Evolutionary conservation across 2,329 filamentous ascomycete species (phyloP), one percentile per base, ranked within the genome.

Genomic region (Xylariaceae sp.): DNA sequence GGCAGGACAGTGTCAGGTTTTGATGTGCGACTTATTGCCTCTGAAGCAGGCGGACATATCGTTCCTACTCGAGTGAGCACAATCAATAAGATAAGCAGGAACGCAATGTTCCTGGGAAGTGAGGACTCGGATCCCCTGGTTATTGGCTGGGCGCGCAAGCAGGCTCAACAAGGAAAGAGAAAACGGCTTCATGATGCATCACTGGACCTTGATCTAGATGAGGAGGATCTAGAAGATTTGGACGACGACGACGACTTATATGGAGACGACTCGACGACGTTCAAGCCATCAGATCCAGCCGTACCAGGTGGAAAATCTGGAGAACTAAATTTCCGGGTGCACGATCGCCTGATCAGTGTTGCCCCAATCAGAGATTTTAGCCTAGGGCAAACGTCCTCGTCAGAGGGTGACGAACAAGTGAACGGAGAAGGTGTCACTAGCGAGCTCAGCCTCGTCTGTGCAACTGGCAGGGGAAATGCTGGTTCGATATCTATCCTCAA

Each of bases 1-100:
- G 93, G 94, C 13, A 80, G 93, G 41, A 94, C 87, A 2, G 89
- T 98, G 2, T 95, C 90, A 19, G 89, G 89, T 2, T 73, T 98
- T 46, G 80, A 76, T n/a, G 67, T 98, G 39, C 81, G 79, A 48
- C 65, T 78, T 30, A 71, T 96, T 4, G 59, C 77, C 4, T 55
- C 67, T 30, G 79, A 87, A 40, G 72, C 76, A 18, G 85, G 86
- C 9, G 84, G 85, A 7, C 61, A 66, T 22, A 47, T 87, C 9
- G 59, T 94, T 43, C 74, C 75, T 37, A 74, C 76, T 32, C 68
- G 75, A 17, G 77, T 83, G 19, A 84, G 88, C 1, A 89, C 86
- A 47, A 75, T 88, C 2, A 79, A 81, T 18, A 78, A 74, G 39
- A 62, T 97, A 3, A 78, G 80, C 3, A 78, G 79, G 40, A 81